Conservation (phyloP, 2,329 filamentous ascomycete species). For the Pestalotiopsis sp. region DNA sequence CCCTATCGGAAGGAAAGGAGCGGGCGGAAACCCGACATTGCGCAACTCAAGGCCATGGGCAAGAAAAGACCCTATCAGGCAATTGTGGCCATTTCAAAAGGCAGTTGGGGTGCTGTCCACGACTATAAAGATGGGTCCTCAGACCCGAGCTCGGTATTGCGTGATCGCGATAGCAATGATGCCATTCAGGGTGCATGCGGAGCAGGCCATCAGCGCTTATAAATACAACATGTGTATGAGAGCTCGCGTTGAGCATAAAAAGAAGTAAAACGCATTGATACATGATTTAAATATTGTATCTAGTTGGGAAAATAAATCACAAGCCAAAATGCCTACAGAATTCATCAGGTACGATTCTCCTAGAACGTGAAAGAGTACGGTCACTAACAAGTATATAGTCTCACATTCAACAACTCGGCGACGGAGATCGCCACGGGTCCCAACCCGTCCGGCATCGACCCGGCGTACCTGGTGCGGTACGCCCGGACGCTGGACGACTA, state of each 20-base stretch:
- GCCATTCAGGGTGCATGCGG: slow-evolving; percentile 6
- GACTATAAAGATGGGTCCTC: slow-evolving; percentile 8
- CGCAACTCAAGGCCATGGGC: background rate
- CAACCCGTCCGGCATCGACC: slow-evolving; percentile 42
- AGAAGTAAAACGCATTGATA: background rate
- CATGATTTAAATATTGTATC: background rate
- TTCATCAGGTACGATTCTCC: background rate
- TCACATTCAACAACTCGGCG: slow-evolving; percentile 10
- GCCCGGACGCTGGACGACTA: slow-evolving; percentile 61
- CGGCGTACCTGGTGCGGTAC: slow-evolving; percentile 58
- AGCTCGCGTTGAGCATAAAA: background rate
- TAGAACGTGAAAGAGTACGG: no score
- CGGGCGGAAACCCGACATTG: background rate
- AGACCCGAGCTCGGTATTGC: slow-evolving; percentile 9
- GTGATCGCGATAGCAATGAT: slow-evolving; percentile 10
- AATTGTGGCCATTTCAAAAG: background rate
- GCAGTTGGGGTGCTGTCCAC: background rate
- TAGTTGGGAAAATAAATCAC: background rate
- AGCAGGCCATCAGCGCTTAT: slow-evolving; percentile 8
- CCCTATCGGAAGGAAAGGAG: background rate
- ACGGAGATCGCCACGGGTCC: slow-evolving; percentile 9
- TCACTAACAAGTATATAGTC: background rate
- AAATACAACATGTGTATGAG: slow-evolving; percentile 1
- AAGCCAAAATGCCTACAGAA: slow-evolving; percentile 13
- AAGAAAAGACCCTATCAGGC: background rate